phyloP scores from a whole-genome alignment of 2,329 filamentous ascomycete genomes.

The Penicillium sp. region DNA sequence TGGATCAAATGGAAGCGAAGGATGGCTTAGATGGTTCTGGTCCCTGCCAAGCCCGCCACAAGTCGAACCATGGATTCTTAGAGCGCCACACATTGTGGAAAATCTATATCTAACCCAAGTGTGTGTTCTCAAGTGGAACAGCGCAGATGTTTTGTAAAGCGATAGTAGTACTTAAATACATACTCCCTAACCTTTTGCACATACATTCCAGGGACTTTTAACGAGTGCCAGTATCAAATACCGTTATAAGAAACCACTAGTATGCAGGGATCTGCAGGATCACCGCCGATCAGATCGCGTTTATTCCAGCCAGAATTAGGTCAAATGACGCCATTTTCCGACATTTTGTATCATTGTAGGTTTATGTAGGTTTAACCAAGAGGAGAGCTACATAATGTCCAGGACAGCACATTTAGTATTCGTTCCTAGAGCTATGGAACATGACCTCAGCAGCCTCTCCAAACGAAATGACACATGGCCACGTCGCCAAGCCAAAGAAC shows the following conservation, averaged over 20 bases:
- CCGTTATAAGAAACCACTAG: not conserved
- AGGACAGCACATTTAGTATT: not conserved
- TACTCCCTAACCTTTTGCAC: too few relatives aligned
- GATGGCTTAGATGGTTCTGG: not conserved
- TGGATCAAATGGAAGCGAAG: not conserved
- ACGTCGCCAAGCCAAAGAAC: not conserved
- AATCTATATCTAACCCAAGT: not conserved
- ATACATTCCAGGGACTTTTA: not conserved
- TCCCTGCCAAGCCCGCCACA: not conserved
- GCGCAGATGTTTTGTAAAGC: too few relatives aligned
- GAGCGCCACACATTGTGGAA: not conserved
- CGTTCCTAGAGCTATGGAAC: not conserved
- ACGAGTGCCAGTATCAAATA: not conserved
- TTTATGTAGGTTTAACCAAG: not conserved
- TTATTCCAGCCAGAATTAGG: not conserved
- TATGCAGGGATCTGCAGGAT: not conserved
- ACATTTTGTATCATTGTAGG: slow-evolving; percentile 9
- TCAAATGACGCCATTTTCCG: slow-evolving; percentile 14
- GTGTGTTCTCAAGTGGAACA: not conserved
- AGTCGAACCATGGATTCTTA: not conserved
- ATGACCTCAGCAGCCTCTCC: not conserved
- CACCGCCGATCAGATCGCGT: slow-evolving; percentile 6
- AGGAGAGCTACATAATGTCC: not conserved
- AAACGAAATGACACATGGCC: not conserved
- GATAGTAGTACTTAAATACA: too few relatives aligned